Evolutionary conservation across 2,329 filamentous ascomycete genomes (phyloP), one percentile per base, ranked within the genome.

Genomic region (Alternaria consortialis): DNA sequence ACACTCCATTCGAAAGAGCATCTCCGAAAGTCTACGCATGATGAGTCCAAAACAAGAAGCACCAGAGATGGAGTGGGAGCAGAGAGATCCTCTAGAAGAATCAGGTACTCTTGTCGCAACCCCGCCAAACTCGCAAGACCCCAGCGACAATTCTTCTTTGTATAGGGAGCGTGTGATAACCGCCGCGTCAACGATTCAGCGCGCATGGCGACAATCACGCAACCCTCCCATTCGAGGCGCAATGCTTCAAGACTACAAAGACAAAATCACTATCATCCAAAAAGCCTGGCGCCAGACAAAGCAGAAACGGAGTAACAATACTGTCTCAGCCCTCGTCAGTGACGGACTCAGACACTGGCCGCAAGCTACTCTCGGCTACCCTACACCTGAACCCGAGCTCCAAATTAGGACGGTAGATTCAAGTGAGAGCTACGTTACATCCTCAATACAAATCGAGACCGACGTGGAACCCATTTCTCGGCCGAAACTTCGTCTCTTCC

Each of bases 401-500:
- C 64, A 51, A 57, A 70, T 48, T 47, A 67, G 64, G 27, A 63
- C 67, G 2, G 59, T 69, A 23, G 63, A 68, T 39, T 60, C 60
- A n/a, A 72, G 51, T 32, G 62, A 67, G 51, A 66, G 62, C 36
- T 71, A 58, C 29, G 67, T 74, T 29, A 74, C 70, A 17, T 75
- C 77, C 1, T 71, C 70, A 3, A 74, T 79, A 29, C 72, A 75
- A 31, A 79, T 80, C 11, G 65, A 75, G 50, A 76, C 72, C 15
- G 69, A 74, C n/a, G 56, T 72, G 31, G 74, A 76, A 29, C 58
- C 67, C 5, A 25, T 63, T 3, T 29, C 69, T 31, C 70, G 72
- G 9, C 71, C 74, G n/a, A 80, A 79, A 58, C 66, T 80, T 12
- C 73, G 76, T 7, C 60, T 80, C n/a, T 77, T 79, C 23, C 73